Evolutionary conservation across 1,284 basidiomycete species (phyloP).

Genomic region (Abortiporus biennis): DNA sequence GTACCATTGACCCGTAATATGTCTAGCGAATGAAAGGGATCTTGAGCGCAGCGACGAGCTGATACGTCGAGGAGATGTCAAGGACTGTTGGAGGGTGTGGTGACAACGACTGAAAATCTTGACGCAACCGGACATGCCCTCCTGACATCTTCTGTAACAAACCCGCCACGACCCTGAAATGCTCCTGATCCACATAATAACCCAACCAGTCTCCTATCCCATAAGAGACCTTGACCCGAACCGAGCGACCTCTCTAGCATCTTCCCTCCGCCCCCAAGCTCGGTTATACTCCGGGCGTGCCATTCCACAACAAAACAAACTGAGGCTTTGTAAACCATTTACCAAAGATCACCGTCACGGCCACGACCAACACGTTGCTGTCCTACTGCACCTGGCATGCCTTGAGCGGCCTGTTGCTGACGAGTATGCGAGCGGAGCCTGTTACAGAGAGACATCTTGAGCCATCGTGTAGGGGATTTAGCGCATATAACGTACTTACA

Average conservation of each 20-base stretch:
- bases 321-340: slow-evolving; percentile 31
- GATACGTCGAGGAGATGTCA: too few relatives aligned
- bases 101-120: too few relatives aligned
- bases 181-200: too few relatives aligned
- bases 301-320: slow-evolving; percentile 19
- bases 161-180: too few relatives aligned
- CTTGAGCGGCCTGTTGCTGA: slow-evolving; percentile 52
- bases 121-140: too few relatives aligned
- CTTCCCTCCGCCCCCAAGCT: slow-evolving; percentile 57
- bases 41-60: too few relatives aligned
- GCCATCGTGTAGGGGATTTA: slow-evolving; percentile 20
- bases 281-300: slow-evolving; percentile 54
- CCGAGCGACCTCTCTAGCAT: slow-evolving; percentile 43
- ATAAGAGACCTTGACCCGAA: slow-evolving; percentile 29
- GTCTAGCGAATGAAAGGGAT: too few relatives aligned
- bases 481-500: slow-evolving; percentile 45
- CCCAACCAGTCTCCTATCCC: slow-evolving; percentile 22
- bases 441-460: slow-evolving; percentile 17
- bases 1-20: too few relatives aligned
- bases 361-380: slow-evolving; percentile 56
- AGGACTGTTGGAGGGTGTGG: too few relatives aligned
- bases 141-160: too few relatives aligned
- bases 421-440: slow-evolving; percentile 83
- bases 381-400: slow-evolving; percentile 50
- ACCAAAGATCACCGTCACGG: slow-evolving; percentile 71